These are phyloP conservation scores for Candida labiduridarum DNA, from an alignment of 1,139 yeast species.

Conservation along the genomic window DNA sequence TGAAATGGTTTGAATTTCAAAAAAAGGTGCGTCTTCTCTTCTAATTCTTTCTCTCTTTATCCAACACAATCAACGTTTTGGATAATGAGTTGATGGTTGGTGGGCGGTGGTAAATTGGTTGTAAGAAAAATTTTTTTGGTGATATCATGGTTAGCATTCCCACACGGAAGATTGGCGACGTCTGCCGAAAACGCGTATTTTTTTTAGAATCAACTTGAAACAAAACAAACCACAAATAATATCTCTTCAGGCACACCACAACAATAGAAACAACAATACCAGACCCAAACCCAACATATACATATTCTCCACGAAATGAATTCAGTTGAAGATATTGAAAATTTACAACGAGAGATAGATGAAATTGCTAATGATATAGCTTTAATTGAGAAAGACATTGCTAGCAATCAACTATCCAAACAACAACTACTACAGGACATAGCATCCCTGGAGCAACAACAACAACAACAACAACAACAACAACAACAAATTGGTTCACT, in stretches of 20 bases:
- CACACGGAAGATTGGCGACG: not conserved
- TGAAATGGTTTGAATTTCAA: too few species aligned
- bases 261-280: not conserved
- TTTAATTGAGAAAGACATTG: slow-evolving; percentile 19
- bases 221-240: not conserved
- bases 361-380: slow-evolving; percentile 19
- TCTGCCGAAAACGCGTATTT: too few species aligned
- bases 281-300: not conserved
- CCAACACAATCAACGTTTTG: not conserved
- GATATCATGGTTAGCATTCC: not conserved
- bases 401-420: slow-evolving; percentile 11
- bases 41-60: not conserved
- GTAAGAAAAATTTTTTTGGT: not conserved
- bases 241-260: not conserved
- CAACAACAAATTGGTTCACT: slow-evolving; percentile 1
- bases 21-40: too few species aligned
- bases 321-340: slow-evolving; percentile 1
- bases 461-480: slow-evolving; percentile 4
- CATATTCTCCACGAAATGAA: not conserved
- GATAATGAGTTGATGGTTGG: not conserved
- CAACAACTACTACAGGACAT: slow-evolving; percentile 13
- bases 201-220: not conserved
- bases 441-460: slow-evolving; percentile 2
- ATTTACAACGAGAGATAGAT: slow-evolving; percentile 10
- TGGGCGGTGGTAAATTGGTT: not conserved